Percentiles rank a stretch among this genome's conserved stretches.
Conservation (phyloP, 371 early-diverging fungal genomes). For the Dichotomocladium elegans region DNA sequence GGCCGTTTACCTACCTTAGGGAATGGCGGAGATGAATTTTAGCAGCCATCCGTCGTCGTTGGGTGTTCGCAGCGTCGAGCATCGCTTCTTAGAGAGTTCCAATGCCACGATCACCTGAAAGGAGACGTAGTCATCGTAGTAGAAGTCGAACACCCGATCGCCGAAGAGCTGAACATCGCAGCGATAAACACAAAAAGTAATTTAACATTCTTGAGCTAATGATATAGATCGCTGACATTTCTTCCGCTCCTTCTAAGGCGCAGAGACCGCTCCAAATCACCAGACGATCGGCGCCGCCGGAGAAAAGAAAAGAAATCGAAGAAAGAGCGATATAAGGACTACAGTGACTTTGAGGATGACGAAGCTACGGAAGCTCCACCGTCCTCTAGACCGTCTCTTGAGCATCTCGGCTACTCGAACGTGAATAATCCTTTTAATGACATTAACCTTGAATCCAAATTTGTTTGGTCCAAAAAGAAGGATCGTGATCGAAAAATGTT, state of each 20-base stretch:
- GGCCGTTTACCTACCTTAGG: too few species aligned
- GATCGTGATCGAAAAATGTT: constrained; percentile 64
- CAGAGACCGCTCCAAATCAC: constrained; percentile 18
- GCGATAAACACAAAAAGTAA: constrained; percentile 6
- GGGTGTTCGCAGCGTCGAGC: too few species aligned
- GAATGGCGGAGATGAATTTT: too few species aligned
- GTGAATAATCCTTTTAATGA: constrained; percentile 84
- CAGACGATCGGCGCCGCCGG: constrained; percentile 8
- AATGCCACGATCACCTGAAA: constrained; percentile 7
- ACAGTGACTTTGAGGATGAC: constrained; percentile 13
- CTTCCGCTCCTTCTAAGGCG: constrained; percentile 1
- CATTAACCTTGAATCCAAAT: constrained; percentile 75
- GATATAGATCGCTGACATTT: neutral
- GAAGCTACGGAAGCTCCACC: constrained; percentile 6
- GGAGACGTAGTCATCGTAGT: neutral
- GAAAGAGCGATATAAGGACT: constrained; percentile 10
- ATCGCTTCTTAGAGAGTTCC: too few species aligned
- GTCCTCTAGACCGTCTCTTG: constrained; percentile 22
- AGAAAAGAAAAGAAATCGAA: constrained; percentile 17
- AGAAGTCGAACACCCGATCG: neutral
- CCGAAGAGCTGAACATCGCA: neutral
- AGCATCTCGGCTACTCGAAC: constrained; percentile 59
- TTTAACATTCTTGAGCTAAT: neutral
- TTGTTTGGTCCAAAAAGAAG: constrained; percentile 76
- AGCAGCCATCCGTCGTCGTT: too few species aligned